Evolutionary conservation across 2,329 filamentous ascomycete species (phyloP).

Genomic region (Fusarium sp.): DNA sequence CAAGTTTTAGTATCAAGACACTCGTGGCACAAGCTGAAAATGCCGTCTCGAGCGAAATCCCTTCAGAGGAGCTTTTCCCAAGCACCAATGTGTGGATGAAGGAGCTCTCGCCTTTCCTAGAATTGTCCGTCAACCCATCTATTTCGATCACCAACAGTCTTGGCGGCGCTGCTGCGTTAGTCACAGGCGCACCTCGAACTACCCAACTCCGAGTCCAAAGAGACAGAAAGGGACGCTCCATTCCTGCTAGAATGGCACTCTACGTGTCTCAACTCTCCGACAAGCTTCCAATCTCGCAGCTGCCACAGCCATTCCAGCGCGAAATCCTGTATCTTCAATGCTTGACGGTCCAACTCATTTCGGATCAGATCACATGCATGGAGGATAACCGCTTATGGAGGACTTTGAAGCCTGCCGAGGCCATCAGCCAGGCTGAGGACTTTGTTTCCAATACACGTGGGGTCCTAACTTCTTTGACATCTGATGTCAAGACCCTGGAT

Average conservation of each 20-base stretch:
- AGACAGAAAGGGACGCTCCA: constrained; percentile 76
- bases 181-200: constrained; percentile 49
- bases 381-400: constrained; percentile 60
- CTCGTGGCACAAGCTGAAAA: constrained; percentile 59
- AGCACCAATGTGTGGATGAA: constrained; percentile 71
- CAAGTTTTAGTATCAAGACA: constrained; percentile 59
- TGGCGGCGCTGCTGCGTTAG: constrained; percentile 75
- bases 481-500: constrained; percentile 52
- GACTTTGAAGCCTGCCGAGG: constrained; percentile 49
- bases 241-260: constrained; percentile 78
- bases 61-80: constrained; percentile 68
- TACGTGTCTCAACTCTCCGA: constrained; percentile 72
- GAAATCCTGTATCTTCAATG: constrained; percentile 64
- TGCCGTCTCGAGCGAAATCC: constrained; percentile 43
- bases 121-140: constrained; percentile 65
- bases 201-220: constrained; percentile 54
- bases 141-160: constrained; percentile 80
- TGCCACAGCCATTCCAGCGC: constrained; percentile 56
- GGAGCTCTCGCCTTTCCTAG: constrained; percentile 67
- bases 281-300: constrained; percentile 50
- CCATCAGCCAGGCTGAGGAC: constrained; percentile 54
- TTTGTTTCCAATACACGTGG: constrained; percentile 55
- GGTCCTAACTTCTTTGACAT: constrained; percentile 49
- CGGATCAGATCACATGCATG: constrained; percentile 63
- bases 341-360: constrained; percentile 61